phyloP scores from a whole-genome alignment of 1,284 basidiomycete species.

The Rhizopogon hawkerae region DNA sequence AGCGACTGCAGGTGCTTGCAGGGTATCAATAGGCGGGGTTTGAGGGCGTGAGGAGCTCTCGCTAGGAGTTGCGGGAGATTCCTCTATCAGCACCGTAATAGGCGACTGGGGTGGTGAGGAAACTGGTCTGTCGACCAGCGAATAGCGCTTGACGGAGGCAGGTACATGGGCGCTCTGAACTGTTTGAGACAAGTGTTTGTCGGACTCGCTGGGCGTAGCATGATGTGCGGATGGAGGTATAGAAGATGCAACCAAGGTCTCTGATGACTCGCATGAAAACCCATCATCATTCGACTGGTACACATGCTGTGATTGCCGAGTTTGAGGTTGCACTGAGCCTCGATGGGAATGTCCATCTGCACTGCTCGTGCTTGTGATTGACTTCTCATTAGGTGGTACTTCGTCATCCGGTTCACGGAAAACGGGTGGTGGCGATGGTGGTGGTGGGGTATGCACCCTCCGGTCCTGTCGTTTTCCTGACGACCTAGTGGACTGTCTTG shows the following conservation, averaged over 20 bases:
- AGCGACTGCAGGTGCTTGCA: constrained; percentile 58
- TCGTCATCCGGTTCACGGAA: constrained; percentile 28
- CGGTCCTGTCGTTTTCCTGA: constrained; percentile 17
- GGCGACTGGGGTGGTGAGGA: constrained; percentile 25
- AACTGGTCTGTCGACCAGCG: constrained; percentile 61
- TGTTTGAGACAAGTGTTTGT: constrained; percentile 22
- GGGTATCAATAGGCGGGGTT: constrained; percentile 35
- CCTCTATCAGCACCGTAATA: constrained; percentile 48
- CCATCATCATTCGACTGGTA: constrained; percentile 7
- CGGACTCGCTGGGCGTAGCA: constrained; percentile 15
- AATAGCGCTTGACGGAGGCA: constrained; percentile 63
- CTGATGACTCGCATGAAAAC: constrained; percentile 8
- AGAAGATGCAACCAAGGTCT: constrained; percentile 6
- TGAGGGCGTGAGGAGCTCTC: constrained; percentile 20
- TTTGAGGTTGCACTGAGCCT: constrained; percentile 8
- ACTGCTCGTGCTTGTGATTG: not conserved
- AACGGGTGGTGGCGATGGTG: constrained; percentile 18
- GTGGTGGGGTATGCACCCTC: not conserved
- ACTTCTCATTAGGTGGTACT: constrained; percentile 14
- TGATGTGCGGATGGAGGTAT: constrained; percentile 11
- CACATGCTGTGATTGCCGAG: constrained; percentile 14
- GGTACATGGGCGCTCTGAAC: constrained; percentile 37
- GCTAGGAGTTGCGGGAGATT: constrained; percentile 33
- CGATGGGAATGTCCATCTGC: constrained; percentile 12
- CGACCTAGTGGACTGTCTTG: constrained; percentile 13